phyloP scores from a whole-genome alignment of 345 rosid genomes.

The Populus euphratica region DNA sequence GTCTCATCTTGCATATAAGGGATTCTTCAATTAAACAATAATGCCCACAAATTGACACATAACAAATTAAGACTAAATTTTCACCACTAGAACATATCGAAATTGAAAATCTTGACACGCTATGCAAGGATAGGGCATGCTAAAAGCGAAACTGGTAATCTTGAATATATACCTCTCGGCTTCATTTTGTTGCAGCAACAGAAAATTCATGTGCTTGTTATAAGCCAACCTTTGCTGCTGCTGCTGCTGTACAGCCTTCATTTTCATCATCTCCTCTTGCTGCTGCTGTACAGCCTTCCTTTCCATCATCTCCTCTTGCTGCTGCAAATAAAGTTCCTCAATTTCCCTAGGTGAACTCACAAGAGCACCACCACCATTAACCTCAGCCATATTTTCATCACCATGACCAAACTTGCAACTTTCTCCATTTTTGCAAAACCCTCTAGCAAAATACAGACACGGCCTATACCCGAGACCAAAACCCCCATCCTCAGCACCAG shows the following conservation, averaged over 20 bases:
- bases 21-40: not conserved
- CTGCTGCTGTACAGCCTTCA: slow-evolving; percentile 37
- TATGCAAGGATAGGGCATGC: not conserved
- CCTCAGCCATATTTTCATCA: slow-evolving; percentile 29
- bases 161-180: slow-evolving; percentile 51
- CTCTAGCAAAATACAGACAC: slow-evolving; percentile 65
- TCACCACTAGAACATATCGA: not conserved
- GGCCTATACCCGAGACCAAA: slow-evolving; percentile 50
- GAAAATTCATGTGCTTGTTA: slow-evolving; percentile 56
- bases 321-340: slow-evolving; percentile 50
- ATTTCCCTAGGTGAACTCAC: slow-evolving; percentile 62
- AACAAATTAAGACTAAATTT: not conserved
- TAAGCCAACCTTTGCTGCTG: slow-evolving; percentile 67
- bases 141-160: slow-evolving; percentile 7
- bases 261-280: slow-evolving; percentile 58
- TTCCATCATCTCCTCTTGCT: slow-evolving; percentile 59
- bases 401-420: slow-evolving; percentile 56
- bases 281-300: slow-evolving; percentile 52
- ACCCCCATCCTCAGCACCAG: slow-evolving; percentile 48
- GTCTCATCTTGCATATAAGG: not conserved
- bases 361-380: slow-evolving; percentile 33
- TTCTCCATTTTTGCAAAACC: slow-evolving; percentile 73
- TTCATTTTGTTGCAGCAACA: slow-evolving; percentile 58
- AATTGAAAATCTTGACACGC: not conserved
- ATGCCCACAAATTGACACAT: not conserved